Conservation (phyloP, 257 asterid species). For the Ophiorrhiza pumila region DNA sequence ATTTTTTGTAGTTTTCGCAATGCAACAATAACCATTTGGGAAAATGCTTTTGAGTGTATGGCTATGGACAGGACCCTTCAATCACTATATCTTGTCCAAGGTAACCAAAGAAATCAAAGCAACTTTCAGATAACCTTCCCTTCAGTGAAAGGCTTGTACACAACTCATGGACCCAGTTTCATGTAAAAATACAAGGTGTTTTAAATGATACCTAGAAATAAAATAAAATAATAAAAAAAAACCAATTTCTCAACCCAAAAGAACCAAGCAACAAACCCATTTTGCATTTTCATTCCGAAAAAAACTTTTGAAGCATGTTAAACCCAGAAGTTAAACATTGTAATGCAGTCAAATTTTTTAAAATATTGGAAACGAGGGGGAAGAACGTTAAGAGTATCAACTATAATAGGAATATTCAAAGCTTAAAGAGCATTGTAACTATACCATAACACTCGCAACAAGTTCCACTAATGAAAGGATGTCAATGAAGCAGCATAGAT, state of each 20-base stretch:
- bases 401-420: neutral
- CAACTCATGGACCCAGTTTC: neutral
- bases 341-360: neutral
- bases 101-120: neutral
- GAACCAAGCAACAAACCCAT: slow-evolving; percentile 3
- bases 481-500: slow-evolving; percentile 39
- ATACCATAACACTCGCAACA: slow-evolving; percentile 72
- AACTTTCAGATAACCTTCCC: neutral
- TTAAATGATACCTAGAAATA: too few species aligned
- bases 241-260: too few species aligned
- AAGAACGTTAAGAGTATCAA: neutral
- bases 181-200: neutral
- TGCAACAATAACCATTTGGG: too few species aligned
- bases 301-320: neutral
- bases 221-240: too few species aligned
- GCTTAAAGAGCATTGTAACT: slow-evolving; percentile 13
- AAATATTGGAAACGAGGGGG: too few species aligned
- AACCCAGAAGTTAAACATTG: neutral
- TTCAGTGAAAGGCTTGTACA: neutral
- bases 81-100: neutral
- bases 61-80: neutral
- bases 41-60: neutral
- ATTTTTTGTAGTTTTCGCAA: too few species aligned
- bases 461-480: slow-evolving; percentile 70
- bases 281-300: neutral